These are phyloP conservation scores for Neofusicoccum laricinum DNA, from an alignment of 2,329 filamentous ascomycete genomes.

Conservation along the genomic window DNA sequence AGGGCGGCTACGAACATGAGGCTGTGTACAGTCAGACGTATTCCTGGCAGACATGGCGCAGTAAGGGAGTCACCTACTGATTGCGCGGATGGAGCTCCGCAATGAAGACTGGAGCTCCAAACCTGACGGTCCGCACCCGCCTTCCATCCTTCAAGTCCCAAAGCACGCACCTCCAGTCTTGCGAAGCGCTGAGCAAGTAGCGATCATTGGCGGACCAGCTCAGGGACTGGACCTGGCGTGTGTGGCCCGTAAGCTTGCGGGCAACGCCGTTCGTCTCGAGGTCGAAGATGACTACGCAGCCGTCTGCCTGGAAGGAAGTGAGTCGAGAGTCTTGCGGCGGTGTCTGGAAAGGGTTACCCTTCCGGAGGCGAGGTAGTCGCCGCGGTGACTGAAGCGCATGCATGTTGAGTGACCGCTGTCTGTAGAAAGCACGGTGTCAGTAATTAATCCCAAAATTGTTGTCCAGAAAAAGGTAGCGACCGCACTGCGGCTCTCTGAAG, in stretches of 20 bases:
- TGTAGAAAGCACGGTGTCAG: conserved; percentile 26
- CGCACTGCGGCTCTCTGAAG: conserved; percentile 48
- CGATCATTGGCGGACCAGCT: conserved; percentile 90
- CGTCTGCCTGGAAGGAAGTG: conserved; percentile 59
- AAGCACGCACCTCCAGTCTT: conserved; percentile 94
- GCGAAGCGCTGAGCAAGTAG: conserved; percentile 87
- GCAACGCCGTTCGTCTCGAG: conserved; percentile 96
- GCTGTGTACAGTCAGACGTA: conserved; percentile 41
- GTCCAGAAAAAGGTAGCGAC: conserved; percentile 48
- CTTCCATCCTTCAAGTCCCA: conserved; percentile 82
- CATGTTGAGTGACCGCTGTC: conserved; percentile 63
- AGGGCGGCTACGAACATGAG: conserved; percentile 85
- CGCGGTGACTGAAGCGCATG: conserved; percentile 86
- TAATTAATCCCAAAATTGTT: conserved; percentile 16
- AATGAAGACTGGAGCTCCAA: conserved; percentile 91
- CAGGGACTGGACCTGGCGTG: conserved; percentile 86
- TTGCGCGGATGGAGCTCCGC: conserved; percentile 92
- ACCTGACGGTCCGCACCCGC: conserved; percentile 78
- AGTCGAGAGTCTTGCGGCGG: conserved; percentile 20
- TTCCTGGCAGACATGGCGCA: background rate
- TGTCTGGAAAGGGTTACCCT: conserved; percentile 54
- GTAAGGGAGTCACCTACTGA: conserved; percentile 56
- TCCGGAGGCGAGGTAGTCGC: conserved; percentile 91
- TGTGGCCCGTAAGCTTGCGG: conserved; percentile 89
- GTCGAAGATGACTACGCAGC: conserved; percentile 93